Base-by-base conservation (phyloP, 208 protist genomes). In the Angomonas deanei region DNA sequence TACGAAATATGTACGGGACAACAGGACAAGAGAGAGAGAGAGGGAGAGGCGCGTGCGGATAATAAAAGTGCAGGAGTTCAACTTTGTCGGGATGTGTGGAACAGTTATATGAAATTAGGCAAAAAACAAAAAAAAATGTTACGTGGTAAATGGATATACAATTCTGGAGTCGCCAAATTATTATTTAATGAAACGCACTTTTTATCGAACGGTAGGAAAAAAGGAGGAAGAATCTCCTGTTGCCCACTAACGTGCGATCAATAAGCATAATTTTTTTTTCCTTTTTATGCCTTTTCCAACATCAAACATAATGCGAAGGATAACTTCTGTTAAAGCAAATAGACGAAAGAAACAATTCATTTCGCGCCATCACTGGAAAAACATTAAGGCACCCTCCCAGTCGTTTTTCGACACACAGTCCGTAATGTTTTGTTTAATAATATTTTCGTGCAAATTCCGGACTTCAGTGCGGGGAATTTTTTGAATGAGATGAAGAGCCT, bases 121-220 rank as follows among this genome's bases (percentile, higher is more conserved):
- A 72, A 54, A 56, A 30, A 64, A 76, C 62, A 65, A 55, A 73
- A 23, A 36, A 58, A 52, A 17, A 65, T 55, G 32, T 55, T 23
- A 8, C 64, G 19, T 28, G 30, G 30, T 13, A 54, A 56, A 36
- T 39, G 23, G 21, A 27, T 17, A 61, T 78, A 78, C 3, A n/a
- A n/a, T n/a, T n/a, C n/a, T n/a, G n/a, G n/a, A n/a, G n/a, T n/a
- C n/a, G n/a, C n/a, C n/a, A n/a, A n/a, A n/a, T n/a, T n/a, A n/a
- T n/a, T n/a, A n/a, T n/a, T n/a, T n/a, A n/a, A n/a, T n/a, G n/a
- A n/a, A n/a, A n/a, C n/a, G n/a, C n/a, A n/a, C n/a, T n/a, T n/a
- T n/a, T n/a, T n/a, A n/a, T n/a, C 66, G 78, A 83, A 0, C 75
- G 59, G 15, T n/a, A 42, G 8, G 15, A 42, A 42, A 42, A 42